Base-by-base conservation (phyloP, 495 filamentous ascomycete genomes). In the Rostrohypoxylon terebratum region DNA sequence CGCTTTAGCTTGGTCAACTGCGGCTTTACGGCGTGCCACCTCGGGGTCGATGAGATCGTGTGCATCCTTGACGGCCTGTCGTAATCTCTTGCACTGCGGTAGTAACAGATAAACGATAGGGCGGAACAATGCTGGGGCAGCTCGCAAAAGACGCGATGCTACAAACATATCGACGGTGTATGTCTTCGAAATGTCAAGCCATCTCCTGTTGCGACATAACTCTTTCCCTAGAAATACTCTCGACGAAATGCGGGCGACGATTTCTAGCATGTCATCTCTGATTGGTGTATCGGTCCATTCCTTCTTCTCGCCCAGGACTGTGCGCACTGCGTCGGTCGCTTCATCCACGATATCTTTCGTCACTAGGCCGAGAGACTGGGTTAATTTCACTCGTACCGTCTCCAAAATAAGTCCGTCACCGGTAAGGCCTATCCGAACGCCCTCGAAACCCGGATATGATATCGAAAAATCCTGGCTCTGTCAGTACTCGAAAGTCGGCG, bases 191-290 rank as follows among this genome's bases (percentile, higher is more conserved):
- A 84, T 80, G 2, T 78, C 76, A 13, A 84, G 78, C 86, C 84
- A 87, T 51, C 80, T 70, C 6, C 75, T 70, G 61, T 87, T 80
- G 7, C 80, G 81, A 62, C 82, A 84, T 9, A 86, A 55, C 0
- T 76, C 73, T 0, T 66, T 71, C 31, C 86, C 86, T 6, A 86
- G 69, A 60, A 87, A 87, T n/a, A 85, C 76, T 20, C 81, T 74
- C 2, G 83, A 81, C 2, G 85, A 84, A 9, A 84, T 74, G 14
- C 82, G 82, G 11, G 83, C 81, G 34, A 87, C 77, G n/a, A 85
- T 53, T 5, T 79, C 65, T 23, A 84, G 75, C 42, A 84, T 66
- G 50, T 75, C 73, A 9, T 76, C 64, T 50, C 73, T 40, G 47
- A 78, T 77, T 2, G 38, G 10, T 20, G 71, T 51, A 18, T 67